Base-by-base conservation (phyloP, 345 rosid species). In the Geranium brycei region DNA sequence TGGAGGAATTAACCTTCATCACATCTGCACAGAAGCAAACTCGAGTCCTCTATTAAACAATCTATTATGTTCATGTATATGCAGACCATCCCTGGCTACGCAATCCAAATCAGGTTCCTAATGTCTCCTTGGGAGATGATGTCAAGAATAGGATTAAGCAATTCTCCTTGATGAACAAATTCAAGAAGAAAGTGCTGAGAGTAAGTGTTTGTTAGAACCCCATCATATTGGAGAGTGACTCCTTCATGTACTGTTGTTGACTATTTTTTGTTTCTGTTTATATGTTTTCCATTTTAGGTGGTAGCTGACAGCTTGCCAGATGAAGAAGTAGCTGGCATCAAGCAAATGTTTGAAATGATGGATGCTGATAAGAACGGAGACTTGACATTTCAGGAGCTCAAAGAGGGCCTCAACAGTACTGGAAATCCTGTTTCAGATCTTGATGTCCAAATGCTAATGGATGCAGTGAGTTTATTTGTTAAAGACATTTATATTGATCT, bases 101-200 rank as follows among this genome's bases (percentile, higher is more conserved):
- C 68, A 85, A 86, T 59, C 77, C 75, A 38, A 78, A 80, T 30
- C 66, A 77, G 63, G 95, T 79, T 32, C 80, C 87, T 1, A 79
- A 93, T 64, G 77, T 93, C 40, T 72, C 79, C 17, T 78, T 93
- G 56, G 97, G 97, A 66, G 90, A 84, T 68, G 77, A 81, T 74
- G 96, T 93, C 1, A 77, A 82, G 70, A 55, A 84, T 61, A 93
- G 81, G 78, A 89, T 93, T 47, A 85, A 82, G 77, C 96, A 93
- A 28, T 89, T 93, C 82, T 80, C 90, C 7, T 69, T 93, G 72
- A 86, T 87, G 91, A 89, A 83, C 51, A 89, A 85, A 83, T 93
- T 93, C 86, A 89, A 93, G 83, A 89, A 87, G 85, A 93, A 78
- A 76, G 99, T 82, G 68, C 79, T 93, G 4, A 71, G 90, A 72